A percentile compares a stretch with the other conserved stretches of the same genome.
Conservation (phyloP, 164 flowering plant species). For the Dillenia turbinata region DNA sequence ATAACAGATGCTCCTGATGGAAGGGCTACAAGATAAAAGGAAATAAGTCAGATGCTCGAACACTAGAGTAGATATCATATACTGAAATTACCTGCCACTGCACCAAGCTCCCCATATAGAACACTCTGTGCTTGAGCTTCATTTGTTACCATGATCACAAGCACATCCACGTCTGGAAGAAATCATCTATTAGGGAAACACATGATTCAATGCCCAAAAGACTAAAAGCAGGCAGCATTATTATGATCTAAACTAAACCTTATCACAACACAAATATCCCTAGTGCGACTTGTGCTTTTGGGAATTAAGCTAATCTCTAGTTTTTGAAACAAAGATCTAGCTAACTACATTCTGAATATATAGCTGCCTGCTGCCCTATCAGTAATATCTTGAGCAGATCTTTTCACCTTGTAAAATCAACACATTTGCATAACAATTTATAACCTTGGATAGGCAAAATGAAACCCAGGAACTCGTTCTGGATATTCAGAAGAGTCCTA, state of each 20-base stretch:
- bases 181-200: conserved; percentile 7
- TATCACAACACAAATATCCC: neutral
- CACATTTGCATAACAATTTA: too few relatives aligned
- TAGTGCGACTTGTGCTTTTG: too few relatives aligned
- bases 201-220: neutral
- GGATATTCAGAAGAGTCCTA: too few relatives aligned
- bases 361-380: too few relatives aligned
- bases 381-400: too few relatives aligned
- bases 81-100: conserved; percentile 61
- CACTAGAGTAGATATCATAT: neutral
- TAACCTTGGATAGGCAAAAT: too few relatives aligned
- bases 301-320: too few relatives aligned
- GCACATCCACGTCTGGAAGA: conserved; percentile 74
- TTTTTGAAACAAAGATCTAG: too few relatives aligned
- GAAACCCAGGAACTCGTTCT: too few relatives aligned
- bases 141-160: conserved; percentile 91
- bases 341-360: too few relatives aligned
- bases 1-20: conserved; percentile 80
- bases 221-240: neutral
- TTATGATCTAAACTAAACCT: neutral
- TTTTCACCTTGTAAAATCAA: too few relatives aligned
- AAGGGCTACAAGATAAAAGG: conserved; percentile 49
- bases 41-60: conserved; percentile 1
- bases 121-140: conserved; percentile 91
- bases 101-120: conserved; percentile 73